Conservation (phyloP, 1,284 basidiomycete species). For the Sanghuangporus weigelae region DNA sequence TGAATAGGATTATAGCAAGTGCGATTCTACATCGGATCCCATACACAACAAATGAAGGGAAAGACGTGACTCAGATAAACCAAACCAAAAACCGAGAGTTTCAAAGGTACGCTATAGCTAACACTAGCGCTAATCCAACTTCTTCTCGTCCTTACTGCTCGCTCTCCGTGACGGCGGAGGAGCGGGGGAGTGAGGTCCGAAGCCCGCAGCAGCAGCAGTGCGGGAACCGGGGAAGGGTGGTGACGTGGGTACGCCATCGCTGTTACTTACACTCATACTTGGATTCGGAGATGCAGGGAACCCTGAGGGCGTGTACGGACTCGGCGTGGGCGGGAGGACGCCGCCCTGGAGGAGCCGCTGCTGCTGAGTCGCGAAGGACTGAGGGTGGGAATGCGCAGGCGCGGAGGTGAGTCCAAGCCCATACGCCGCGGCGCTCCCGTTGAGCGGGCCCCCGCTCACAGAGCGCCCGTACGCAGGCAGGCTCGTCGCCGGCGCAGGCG, state of each 20-base stretch:
- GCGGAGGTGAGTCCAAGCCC: conserved; percentile 2
- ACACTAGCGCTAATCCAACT: not conserved
- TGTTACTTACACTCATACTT: too few species aligned
- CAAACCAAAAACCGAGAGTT: not conserved
- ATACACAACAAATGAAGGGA: not conserved
- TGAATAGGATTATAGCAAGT: not conserved
- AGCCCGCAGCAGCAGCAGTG: not conserved
- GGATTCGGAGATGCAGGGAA: conserved; percentile 3
- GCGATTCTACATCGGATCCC: not conserved
- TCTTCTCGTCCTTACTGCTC: conserved; percentile 10
- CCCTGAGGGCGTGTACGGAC: not conserved
- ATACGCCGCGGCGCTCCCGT: not conserved
- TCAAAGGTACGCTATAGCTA: too few species aligned
- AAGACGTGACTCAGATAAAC: not conserved
- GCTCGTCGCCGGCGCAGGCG: not conserved
- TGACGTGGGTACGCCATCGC: not conserved
- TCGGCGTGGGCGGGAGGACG: conserved; percentile 8
- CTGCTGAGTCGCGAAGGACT: conserved; percentile 12
- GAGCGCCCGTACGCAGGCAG: not conserved
- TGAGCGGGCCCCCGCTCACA: not conserved
- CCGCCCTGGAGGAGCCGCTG: conserved; percentile 1
- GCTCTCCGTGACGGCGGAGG: not conserved
- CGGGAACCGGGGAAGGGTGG: not conserved
- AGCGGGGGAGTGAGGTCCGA: not conserved
- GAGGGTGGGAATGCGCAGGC: not conserved